A percentile compares a stretch with the other conserved stretches of the same genome.
These are phyloP conservation scores for Azolla pinnata DNA, from an alignment of 75 land plant genomes.

Conservation along the genomic window DNA sequence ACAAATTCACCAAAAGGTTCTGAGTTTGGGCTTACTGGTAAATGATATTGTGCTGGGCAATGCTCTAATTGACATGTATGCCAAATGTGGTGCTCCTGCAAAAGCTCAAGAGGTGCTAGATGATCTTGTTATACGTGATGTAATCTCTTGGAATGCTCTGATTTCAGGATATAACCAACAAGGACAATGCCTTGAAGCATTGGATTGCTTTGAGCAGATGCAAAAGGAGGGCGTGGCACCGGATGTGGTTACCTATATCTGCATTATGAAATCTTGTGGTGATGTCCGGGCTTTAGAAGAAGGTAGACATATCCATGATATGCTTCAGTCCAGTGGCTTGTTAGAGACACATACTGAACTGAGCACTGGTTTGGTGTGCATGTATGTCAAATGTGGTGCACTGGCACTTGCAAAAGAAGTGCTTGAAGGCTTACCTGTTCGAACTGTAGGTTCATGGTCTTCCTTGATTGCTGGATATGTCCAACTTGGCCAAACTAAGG, in stretches of 20 bases:
- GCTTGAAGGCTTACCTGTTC: no score
- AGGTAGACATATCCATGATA: slow-evolving; percentile 42
- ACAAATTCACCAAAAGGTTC: no score
- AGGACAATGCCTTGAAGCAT: slow-evolving; percentile 5
- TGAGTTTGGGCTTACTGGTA: no score
- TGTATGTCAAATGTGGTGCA: slow-evolving; percentile 54
- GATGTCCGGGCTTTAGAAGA: slow-evolving; percentile 12
- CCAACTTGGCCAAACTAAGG: no score
- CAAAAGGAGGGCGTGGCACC: not conserved
- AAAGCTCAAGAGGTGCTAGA: slow-evolving; percentile 39
- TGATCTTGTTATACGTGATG: slow-evolving; percentile 16
- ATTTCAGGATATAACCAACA: slow-evolving; percentile 4
- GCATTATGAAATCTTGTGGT: slow-evolving; percentile 35
- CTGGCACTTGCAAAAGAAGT: slow-evolving; percentile 25
- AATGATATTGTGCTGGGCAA: no score
- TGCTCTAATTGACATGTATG: slow-evolving; percentile 56
- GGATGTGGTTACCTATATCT: slow-evolving; percentile 12
- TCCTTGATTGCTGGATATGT: no score
- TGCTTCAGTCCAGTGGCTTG: slow-evolving; percentile 4
- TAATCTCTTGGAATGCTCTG: slow-evolving; percentile 5
- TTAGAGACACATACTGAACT: slow-evolving; percentile 30
- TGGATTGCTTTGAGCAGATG: slow-evolving; percentile 1
- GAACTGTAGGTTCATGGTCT: no score
- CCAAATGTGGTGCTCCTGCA: slow-evolving; percentile 31
- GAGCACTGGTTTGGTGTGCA: slow-evolving; percentile 41